Evolutionary conservation across 495 filamentous ascomycete species (phyloP).

Genomic region (Xylaria grammica): DNA sequence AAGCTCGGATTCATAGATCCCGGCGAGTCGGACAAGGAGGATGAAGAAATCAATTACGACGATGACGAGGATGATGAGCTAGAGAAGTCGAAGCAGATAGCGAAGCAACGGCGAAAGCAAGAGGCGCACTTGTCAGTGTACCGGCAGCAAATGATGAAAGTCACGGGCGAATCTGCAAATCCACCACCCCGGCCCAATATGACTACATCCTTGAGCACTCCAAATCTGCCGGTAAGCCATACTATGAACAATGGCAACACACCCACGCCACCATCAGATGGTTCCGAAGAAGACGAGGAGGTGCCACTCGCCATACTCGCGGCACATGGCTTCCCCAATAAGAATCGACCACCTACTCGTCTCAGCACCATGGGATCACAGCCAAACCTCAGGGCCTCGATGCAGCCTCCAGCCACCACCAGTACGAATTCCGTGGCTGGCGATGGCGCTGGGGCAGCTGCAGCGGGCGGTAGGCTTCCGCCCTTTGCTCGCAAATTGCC

Average conservation of each 20-base stretch:
- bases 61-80: slow-evolving; percentile 85
- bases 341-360: slow-evolving; percentile 76
- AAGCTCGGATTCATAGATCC: slow-evolving; percentile 40
- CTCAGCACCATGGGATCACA: slow-evolving; percentile 69
- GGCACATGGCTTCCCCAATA: slow-evolving; percentile 91
- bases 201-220: slow-evolving; percentile 60
- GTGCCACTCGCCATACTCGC: slow-evolving; percentile 86
- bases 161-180: slow-evolving; percentile 72
- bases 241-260: slow-evolving; percentile 33
- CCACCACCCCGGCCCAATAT: slow-evolving; percentile 48
- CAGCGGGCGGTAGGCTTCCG: slow-evolving; percentile 58
- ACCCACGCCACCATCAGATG: slow-evolving; percentile 47
- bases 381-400: slow-evolving; percentile 60
- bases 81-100: slow-evolving; percentile 73
- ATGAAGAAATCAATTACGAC: slow-evolving; percentile 58
- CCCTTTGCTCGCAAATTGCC: slow-evolving; percentile 88
- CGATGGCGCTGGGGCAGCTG: slow-evolving; percentile 27
- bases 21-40: slow-evolving; percentile 58
- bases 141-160: slow-evolving; percentile 96
- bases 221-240: slow-evolving; percentile 50
- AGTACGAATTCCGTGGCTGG: slow-evolving; percentile 32
- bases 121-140: slow-evolving; percentile 91
- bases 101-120: slow-evolving; percentile 82
- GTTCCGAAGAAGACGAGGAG: slow-evolving; percentile 83
- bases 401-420: slow-evolving; percentile 27